Base-by-base conservation (phyloP, 2,329 filamentous ascomycete species). In the Ophiocordyceps camponoti-leonardi region DNA sequence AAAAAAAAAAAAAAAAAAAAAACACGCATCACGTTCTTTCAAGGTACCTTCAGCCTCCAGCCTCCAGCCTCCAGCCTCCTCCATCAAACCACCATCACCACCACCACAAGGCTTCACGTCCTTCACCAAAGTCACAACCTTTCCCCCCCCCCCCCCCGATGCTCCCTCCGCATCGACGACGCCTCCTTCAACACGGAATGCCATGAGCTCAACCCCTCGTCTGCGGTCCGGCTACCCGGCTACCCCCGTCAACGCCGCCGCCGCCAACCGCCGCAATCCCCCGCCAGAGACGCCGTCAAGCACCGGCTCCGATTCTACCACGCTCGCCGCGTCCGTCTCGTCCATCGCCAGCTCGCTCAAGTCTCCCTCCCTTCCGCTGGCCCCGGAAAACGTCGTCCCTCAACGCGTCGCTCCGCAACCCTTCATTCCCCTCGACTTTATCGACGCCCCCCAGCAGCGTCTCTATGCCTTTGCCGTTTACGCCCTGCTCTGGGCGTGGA, bases 401-500 rank as follows among this genome's bases (percentile, higher is more conserved):
- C 51, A 54, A 37, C 46, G 49, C 26, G 50, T 57, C 46, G 50
- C 50, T 37, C 59, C 53, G 51, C 58, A 67, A 45, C 88, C 92
- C 31, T 66, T 94, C 46, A 88, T 98, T 56, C 83, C 92, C 13
- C 69, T 86, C 51, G 75, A 77, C 51, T 67, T 94, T 42, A 72
- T 96, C 61, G 90, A 96, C 67, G 86, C 86, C 42, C 90, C 92
- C 7, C 84, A 84, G 45, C 92, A 98, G 65, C 79, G 92, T 46
- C 75, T 94, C 55, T 95, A 94, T 60, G 81, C 86, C 43, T 75
- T 83, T 50, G 81, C 78, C n/a, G 64, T 94, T 51, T 96, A 94
- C 61, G 61, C 80, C 40, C 69, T 74, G 30, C 66, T 98, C 22
- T 73, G 84, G 63, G 79, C 79, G 49, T 96, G 86, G 81, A 81